A percentile compares a stretch with the other conserved stretches of the same genome.
phyloP scores from a whole-genome alignment of 2,329 filamentous ascomycete species.

The Aschersonia sp. region DNA sequence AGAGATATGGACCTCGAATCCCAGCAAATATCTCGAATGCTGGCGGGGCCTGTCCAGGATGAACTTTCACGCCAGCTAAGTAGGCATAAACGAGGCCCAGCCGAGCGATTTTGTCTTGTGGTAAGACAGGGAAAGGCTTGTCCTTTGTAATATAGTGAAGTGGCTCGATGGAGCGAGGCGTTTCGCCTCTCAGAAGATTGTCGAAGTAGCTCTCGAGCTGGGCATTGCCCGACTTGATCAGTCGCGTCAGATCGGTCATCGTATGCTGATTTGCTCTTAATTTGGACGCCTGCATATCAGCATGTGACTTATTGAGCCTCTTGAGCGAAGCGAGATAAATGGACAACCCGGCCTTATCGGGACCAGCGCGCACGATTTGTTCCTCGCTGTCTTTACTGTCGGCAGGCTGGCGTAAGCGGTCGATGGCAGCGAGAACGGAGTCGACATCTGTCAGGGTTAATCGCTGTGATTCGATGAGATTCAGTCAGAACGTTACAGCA shows the following conservation, averaged over 20 bases:
- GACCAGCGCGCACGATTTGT: slow-evolving; percentile 76
- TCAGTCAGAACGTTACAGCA: not conserved
- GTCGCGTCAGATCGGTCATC: slow-evolving; percentile 60
- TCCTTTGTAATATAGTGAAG: slow-evolving; percentile 87
- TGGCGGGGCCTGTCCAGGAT: slow-evolving; percentile 45
- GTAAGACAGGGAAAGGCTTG: slow-evolving; percentile 66
- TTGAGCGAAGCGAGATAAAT: slow-evolving; percentile 85
- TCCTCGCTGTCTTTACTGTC: slow-evolving; percentile 89
- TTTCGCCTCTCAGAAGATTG: slow-evolving; percentile 58
- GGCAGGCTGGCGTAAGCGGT: slow-evolving; percentile 75
- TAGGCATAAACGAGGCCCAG: slow-evolving; percentile 68
- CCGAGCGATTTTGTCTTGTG: slow-evolving; percentile 60
- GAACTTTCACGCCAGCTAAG: slow-evolving; percentile 45
- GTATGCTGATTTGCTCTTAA: slow-evolving; percentile 84
- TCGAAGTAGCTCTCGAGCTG: slow-evolving; percentile 79
- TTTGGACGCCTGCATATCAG: slow-evolving; percentile 79
- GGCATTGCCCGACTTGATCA: slow-evolving; percentile 65
- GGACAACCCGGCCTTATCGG: slow-evolving; percentile 64
- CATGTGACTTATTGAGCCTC: slow-evolving; percentile 70
- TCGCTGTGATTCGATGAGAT: slow-evolving; percentile 6
- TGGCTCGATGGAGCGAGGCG: slow-evolving; percentile 70
- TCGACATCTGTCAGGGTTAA: slow-evolving; percentile 53
- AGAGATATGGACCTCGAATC: slow-evolving; percentile 75
- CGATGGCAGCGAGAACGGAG: slow-evolving; percentile 70
- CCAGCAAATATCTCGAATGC: slow-evolving; percentile 77